phyloP scores from a whole-genome alignment of 1,284 basidiomycete species.

The Ceratobasidium sp. region DNA sequence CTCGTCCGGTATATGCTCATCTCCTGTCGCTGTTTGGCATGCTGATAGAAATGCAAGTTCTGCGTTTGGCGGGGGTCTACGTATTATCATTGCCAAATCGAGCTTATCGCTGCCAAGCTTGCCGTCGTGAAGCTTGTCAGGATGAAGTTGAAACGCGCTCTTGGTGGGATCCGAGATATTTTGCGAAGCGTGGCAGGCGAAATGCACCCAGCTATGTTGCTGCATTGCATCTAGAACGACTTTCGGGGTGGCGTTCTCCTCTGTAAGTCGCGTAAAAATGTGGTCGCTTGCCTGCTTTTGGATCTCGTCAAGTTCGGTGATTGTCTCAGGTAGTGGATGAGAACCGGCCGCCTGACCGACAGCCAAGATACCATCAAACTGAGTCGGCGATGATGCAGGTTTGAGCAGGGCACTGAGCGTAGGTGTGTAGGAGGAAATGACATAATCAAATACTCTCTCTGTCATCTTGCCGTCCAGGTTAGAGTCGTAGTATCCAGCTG shows the following conservation, averaged over 20 bases:
- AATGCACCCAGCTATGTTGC: background rate
- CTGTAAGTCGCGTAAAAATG: background rate
- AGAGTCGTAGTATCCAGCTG: background rate
- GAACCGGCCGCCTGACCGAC: background rate
- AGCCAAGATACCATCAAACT: background rate
- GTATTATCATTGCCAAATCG: background rate
- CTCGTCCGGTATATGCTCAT: background rate
- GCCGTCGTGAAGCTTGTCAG: no score
- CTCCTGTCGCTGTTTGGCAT: slow-evolving; percentile 9
- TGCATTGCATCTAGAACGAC: background rate
- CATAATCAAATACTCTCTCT: background rate
- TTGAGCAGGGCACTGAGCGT: background rate
- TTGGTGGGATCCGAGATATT: background rate
- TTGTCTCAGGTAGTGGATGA: background rate
- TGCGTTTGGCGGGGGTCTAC: background rate
- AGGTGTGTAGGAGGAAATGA: slow-evolving; percentile 1
- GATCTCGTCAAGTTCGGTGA: background rate
- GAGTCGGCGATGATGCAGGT: background rate
- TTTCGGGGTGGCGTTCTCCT: background rate
- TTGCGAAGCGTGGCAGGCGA: background rate
- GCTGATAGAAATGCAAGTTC: slow-evolving; percentile 29
- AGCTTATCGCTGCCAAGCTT: background rate
- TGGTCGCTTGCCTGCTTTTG: background rate
- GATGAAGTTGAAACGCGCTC: background rate
- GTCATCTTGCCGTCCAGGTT: background rate